Evolutionary conservation across 371 early-diverging fungal species (phyloP), one percentile per base, ranked within the genome.

Genomic region (Dinochytrium kinnereticum): DNA sequence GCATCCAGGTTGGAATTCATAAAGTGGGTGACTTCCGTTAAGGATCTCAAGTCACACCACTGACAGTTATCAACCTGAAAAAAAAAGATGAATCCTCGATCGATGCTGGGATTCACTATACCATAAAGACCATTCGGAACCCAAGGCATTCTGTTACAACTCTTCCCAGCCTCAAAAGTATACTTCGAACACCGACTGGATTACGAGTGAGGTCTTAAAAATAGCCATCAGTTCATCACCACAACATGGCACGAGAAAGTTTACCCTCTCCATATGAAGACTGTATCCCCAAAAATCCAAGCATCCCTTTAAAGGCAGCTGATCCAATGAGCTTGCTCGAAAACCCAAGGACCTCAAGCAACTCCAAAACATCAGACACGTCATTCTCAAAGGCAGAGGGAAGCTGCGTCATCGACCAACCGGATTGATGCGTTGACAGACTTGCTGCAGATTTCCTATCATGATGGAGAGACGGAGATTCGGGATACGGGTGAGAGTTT

Each of bases 281-380:
- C 61, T 10, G 31, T 36, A 61, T 34, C 61, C 61, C 61, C 28
- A 61, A 37, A 61, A 61, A 61, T 3, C 36, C 24, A 28, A 61
- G 36, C 10, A 61, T 17, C 3, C 26, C 61, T 15, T 61, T 26
- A 31, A 13, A 31, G 13, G 26, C 34, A 5, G 34, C 3, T 10
- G 13, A 5, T 5, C 61, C 37, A 30, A 31, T 17, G 19, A 61
- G 10, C 13, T 31, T 13, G 13, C 26, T 61, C 37, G 61, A 61
- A 34, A 61, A 61, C 37, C 61, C 61, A 30, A 61, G 5, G 15
- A 31, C 30, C 7, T 61, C 36, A 10, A 61, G 24, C 5, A 61
- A 3, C 34, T 61, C 36, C 36, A 13, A 5, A 3, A 61, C 26
- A 7, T 61, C 61, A 17, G 34, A 10, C 7, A 17, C 7, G 34